Percentiles rank a stretch among this genome's conserved stretches.
phyloP scores from a whole-genome alignment of 2,329 filamentous ascomycete genomes.

The Phoma sp. region DNA sequence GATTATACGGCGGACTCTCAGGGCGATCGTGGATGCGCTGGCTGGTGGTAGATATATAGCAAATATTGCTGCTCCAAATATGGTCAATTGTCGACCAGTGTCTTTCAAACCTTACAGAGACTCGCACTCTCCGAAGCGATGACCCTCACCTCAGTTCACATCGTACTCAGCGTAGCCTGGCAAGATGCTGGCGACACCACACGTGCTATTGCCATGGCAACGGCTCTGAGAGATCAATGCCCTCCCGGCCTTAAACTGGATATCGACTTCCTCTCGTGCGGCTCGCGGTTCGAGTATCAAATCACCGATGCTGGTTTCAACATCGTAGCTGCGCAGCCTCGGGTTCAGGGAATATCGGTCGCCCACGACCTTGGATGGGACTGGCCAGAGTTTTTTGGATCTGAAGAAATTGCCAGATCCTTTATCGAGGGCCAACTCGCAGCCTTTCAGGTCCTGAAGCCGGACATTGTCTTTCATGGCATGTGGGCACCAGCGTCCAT shows the following conservation, averaged over 20 bases:
- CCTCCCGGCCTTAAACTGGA: slow-evolving; percentile 33
- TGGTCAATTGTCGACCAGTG: too few relatives aligned
- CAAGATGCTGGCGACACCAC: slow-evolving; percentile 44
- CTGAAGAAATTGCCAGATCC: slow-evolving; percentile 36
- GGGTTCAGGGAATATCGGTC: slow-evolving; percentile 39
- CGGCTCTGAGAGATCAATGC: slow-evolving; percentile 37
- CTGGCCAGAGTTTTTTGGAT: slow-evolving; percentile 44
- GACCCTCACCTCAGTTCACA: slow-evolving; percentile 17
- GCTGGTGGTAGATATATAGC: too few relatives aligned
- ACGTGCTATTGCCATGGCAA: slow-evolving; percentile 39
- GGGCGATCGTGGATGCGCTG: too few relatives aligned
- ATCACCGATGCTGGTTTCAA: slow-evolving; percentile 40
- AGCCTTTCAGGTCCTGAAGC: slow-evolving; percentile 36
- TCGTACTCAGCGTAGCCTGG: slow-evolving; percentile 42
- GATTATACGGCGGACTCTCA: too few relatives aligned
- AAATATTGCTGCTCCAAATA: too few relatives aligned
- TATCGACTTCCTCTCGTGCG: slow-evolving; percentile 40
- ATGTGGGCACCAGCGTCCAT: slow-evolving; percentile 44
- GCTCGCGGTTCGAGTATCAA: slow-evolving; percentile 38
- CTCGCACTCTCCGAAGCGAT: not conserved
- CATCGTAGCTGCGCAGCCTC: slow-evolving; percentile 39
- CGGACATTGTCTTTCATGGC: slow-evolving; percentile 43
- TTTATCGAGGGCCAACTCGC: slow-evolving; percentile 42
- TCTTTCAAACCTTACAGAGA: too few relatives aligned
- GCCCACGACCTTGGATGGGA: slow-evolving; percentile 44